Percentiles rank a stretch among this genome's conserved stretches.
phyloP scores from a whole-genome alignment of 2,329 filamentous ascomycete genomes.

The Davidsoniella virescens region DNA sequence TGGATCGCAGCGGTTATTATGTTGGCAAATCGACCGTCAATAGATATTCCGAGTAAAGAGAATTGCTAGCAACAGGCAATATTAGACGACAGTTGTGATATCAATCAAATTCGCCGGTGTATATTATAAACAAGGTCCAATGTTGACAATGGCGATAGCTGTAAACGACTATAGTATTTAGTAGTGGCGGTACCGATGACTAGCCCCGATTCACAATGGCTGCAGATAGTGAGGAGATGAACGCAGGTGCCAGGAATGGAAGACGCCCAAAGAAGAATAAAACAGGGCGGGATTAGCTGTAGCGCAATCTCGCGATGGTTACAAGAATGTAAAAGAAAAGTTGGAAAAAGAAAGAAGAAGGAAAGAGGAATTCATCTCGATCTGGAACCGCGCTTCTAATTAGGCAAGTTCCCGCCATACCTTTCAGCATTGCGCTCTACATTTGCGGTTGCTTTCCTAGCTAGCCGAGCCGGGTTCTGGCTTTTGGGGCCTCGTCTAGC shows the following conservation, averaged over 20 bases:
- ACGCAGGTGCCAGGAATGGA: slow-evolving; percentile 12
- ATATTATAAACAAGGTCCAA: too few species aligned
- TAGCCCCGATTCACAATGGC: too few species aligned
- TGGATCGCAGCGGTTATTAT: too few species aligned
- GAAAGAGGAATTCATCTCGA: neutral
- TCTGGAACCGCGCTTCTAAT: slow-evolving; percentile 5
- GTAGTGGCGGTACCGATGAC: too few species aligned
- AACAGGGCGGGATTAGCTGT: neutral
- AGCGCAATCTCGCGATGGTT: too few species aligned
- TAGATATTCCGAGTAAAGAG: too few species aligned
- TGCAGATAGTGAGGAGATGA: neutral
- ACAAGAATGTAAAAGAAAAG: neutral
- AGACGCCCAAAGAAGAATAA: slow-evolving; percentile 2
- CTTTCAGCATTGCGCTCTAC: neutral
- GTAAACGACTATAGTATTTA: too few species aligned
- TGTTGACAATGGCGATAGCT: too few species aligned
- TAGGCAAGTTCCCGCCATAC: neutral
- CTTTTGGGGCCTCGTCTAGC: neutral
- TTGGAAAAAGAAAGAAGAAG: slow-evolving; percentile 2
- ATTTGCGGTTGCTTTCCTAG: neutral
- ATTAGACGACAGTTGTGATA: too few species aligned
- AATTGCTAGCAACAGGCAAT: too few species aligned
- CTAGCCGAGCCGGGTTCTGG: neutral
- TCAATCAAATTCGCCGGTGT: too few species aligned
- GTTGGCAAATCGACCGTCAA: too few species aligned